Percentiles rank a stretch among this genome's conserved stretches.
These are phyloP conservation scores for Chlamydomonas sp. DNA, from an alignment of 139 green algal species.

Conservation along the genomic window DNA sequence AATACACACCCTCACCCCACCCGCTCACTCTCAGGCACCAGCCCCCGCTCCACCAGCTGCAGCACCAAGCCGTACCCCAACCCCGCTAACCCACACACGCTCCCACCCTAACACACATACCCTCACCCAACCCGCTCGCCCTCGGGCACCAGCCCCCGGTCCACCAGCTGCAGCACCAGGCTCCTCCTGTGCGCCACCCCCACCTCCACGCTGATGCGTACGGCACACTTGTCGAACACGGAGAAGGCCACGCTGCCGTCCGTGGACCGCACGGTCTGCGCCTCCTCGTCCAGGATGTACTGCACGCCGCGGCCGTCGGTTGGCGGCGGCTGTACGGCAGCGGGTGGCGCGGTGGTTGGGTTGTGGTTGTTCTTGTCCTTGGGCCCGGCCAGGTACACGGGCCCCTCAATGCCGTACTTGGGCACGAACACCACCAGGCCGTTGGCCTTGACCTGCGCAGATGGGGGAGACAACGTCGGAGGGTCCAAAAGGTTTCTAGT, in stretches of 20 bases:
- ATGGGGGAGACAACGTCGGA: too few relatives aligned
- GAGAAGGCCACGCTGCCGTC: conserved; percentile 60
- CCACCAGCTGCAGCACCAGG: conserved; percentile 65
- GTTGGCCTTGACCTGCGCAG: conserved; percentile 82
- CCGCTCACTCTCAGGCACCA: conserved; percentile 50
- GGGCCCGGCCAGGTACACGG: conserved; percentile 71
- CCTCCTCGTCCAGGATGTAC: conserved; percentile 77
- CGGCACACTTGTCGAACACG: conserved; percentile 83
- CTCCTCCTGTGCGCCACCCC: conserved; percentile 58
- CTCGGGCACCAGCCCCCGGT: conserved; percentile 51
- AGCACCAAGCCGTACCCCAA: conserved; percentile 66
- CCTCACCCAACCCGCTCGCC: conserved; percentile 38
- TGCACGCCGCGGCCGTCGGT: not conserved
- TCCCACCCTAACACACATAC: conserved; percentile 72
- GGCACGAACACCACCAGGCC: conserved; percentile 96
- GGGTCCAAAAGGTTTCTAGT: too few relatives aligned
- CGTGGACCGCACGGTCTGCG: conserved; percentile 54
- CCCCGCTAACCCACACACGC: conserved; percentile 48
- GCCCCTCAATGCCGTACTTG: conserved; percentile 97
- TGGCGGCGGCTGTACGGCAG: not conserved
- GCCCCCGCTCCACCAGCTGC: conserved; percentile 43
- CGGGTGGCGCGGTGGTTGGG: not conserved
- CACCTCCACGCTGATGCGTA: conserved; percentile 80
- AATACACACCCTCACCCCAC: conserved; percentile 63
- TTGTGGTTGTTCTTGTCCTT: conserved; percentile 45